Evolutionary conservation across 495 filamentous ascomycete species (phyloP).

Genomic region (Penicillium crystallinum): DNA sequence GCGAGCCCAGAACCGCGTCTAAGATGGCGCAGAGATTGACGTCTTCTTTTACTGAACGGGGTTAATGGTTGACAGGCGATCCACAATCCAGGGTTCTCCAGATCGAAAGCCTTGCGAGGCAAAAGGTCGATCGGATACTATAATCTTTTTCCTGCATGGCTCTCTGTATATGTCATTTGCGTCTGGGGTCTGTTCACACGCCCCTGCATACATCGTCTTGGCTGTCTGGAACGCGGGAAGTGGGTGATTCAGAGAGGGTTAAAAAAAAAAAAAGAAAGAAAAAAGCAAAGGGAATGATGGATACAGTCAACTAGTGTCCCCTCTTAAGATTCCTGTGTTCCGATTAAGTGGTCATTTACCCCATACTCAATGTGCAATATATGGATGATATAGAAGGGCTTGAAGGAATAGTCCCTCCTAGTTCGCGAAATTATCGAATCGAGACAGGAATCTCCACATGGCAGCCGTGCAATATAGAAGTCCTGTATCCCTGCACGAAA

Average conservation of each 20-base stretch:
- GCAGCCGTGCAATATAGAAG: background rate
- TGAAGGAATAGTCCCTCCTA: too few species aligned
- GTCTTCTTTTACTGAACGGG: constrained; percentile 1
- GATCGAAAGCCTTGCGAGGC: constrained; percentile 12
- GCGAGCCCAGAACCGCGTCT: background rate
- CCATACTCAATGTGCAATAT: background rate
- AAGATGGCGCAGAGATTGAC: constrained; percentile 4
- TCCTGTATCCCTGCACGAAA: background rate
- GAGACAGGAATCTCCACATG: background rate
- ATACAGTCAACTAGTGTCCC: too few species aligned
- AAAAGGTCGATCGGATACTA: constrained; percentile 2
- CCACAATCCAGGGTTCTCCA: constrained; percentile 12
- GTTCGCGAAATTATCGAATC: too few species aligned
- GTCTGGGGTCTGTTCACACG: background rate
- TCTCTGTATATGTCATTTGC: background rate
- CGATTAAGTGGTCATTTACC: too few species aligned
- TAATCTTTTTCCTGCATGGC: background rate
- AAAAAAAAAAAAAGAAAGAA: too few species aligned
- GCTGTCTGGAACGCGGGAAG: background rate
- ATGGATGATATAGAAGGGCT: too few species aligned
- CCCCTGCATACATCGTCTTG: constrained; percentile 2
- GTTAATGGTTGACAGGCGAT: constrained; percentile 12
- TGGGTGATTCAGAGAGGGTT: too few species aligned
- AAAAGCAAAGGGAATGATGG: background rate
- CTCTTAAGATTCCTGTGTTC: too few species aligned